Conservation (phyloP, 495 filamentous ascomycete species). For the Talaromyces borbonicus region DNA sequence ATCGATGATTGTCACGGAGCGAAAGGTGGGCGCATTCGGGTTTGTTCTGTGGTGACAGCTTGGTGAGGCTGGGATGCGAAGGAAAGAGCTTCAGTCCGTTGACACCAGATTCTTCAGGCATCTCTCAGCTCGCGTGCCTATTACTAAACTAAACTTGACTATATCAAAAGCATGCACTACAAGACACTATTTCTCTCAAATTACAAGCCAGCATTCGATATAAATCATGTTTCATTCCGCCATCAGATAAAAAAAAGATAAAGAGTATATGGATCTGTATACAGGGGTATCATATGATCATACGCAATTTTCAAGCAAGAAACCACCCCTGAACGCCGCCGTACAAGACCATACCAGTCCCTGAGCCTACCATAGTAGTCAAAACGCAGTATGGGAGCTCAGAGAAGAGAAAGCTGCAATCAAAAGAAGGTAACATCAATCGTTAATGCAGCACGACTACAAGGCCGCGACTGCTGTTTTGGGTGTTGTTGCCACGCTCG, state of each 20-base stretch:
- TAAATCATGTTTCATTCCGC: background rate
- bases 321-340: constrained; percentile 13
- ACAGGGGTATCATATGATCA: constrained; percentile 2
- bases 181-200: too few species aligned
- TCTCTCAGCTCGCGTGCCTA: too few species aligned
- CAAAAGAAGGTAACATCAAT: background rate
- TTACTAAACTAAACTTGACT: too few species aligned
- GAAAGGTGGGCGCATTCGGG: too few species aligned
- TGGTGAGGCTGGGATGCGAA: too few species aligned
- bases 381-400: background rate
- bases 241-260: constrained; percentile 4
- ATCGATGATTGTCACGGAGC: too few species aligned
- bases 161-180: too few species aligned
- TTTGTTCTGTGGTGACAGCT: too few species aligned
- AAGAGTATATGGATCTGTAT: constrained; percentile 6
- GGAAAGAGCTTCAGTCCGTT: too few species aligned
- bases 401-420: too few species aligned
- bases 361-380: constrained; percentile 5
- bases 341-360: constrained; percentile 7
- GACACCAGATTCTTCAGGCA: too few species aligned
- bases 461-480: constrained; percentile 17
- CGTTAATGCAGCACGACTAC: constrained; percentile 5
- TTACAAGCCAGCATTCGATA: background rate
- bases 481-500: constrained; percentile 10
- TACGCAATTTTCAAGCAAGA: background rate